phyloP scores from a whole-genome alignment of 495 filamentous ascomycete species.

The Penicillium atrosanguineum region DNA sequence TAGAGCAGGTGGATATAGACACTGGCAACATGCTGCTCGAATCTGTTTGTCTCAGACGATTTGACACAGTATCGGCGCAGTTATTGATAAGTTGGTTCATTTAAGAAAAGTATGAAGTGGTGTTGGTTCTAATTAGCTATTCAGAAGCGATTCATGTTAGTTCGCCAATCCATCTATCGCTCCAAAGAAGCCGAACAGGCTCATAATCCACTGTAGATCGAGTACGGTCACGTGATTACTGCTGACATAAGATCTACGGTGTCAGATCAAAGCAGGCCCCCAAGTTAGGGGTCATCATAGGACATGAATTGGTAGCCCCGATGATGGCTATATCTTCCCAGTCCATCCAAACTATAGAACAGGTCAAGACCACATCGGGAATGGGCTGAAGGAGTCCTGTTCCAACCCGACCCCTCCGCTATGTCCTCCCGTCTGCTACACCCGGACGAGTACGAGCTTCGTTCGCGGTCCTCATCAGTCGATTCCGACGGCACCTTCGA shows the following conservation, averaged over 20 bases:
- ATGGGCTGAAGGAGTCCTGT: background rate
- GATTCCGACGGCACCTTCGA: conserved; percentile 48
- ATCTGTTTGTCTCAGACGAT: too few species aligned
- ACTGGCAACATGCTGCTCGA: too few species aligned
- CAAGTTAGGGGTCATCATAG: background rate
- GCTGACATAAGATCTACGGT: background rate
- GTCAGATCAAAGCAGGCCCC: background rate
- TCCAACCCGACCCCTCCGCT: background rate
- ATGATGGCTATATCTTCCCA: background rate
- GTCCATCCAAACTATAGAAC: background rate
- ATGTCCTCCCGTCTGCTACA: conserved; percentile 45
- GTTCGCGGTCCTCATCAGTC: conserved; percentile 36
- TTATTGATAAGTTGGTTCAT: too few species aligned
- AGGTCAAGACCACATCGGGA: background rate
- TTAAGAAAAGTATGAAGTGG: too few species aligned
- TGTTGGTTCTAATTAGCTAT: too few species aligned
- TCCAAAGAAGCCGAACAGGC: background rate
- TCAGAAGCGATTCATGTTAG: too few species aligned
- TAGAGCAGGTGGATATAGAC: too few species aligned
- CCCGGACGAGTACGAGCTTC: conserved; percentile 48
- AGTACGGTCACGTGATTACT: background rate
- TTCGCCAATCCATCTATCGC: background rate
- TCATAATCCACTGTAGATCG: background rate
- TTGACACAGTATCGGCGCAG: too few species aligned
- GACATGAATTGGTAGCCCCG: background rate